phyloP scores from a whole-genome alignment of 306 rosid species.

The Vachellia collinsii region DNA sequence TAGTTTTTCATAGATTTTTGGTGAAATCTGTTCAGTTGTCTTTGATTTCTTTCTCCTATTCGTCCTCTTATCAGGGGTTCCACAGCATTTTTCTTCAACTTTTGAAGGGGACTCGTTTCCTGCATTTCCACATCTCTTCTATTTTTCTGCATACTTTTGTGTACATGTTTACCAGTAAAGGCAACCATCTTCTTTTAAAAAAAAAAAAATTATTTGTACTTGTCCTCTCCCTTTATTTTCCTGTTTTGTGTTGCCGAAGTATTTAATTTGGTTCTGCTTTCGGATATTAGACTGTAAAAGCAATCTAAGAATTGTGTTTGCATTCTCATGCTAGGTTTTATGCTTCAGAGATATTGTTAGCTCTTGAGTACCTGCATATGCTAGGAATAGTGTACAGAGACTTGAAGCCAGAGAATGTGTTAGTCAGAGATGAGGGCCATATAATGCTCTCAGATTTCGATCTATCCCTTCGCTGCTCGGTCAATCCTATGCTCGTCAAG shows the following conservation, averaged over 20 bases:
- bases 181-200: background rate
- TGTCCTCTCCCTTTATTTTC: background rate
- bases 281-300: background rate
- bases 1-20: background rate
- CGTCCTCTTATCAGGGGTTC: background rate
- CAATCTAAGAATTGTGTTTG: slow-evolving; percentile 30
- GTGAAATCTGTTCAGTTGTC: background rate
- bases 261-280: slow-evolving; percentile 20
- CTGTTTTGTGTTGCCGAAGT: background rate
- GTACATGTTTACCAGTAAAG: background rate
- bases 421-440: slow-evolving; percentile 88
- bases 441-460: slow-evolving; percentile 97
- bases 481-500: slow-evolving; percentile 78
- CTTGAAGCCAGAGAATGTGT: slow-evolving; percentile 85
- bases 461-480: slow-evolving; percentile 86
- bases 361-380: slow-evolving; percentile 95
- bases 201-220: background rate
- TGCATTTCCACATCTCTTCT: background rate
- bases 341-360: slow-evolving; percentile 81
- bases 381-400: slow-evolving; percentile 93
- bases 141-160: slow-evolving; percentile 9
- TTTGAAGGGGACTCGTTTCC: background rate
- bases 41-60: background rate
- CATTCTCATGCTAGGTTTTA: slow-evolving; percentile 61
- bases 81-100: background rate